phyloP scores from a whole-genome alignment of 352 stramenopile genomes.

The Phytophthora cactorum region DNA sequence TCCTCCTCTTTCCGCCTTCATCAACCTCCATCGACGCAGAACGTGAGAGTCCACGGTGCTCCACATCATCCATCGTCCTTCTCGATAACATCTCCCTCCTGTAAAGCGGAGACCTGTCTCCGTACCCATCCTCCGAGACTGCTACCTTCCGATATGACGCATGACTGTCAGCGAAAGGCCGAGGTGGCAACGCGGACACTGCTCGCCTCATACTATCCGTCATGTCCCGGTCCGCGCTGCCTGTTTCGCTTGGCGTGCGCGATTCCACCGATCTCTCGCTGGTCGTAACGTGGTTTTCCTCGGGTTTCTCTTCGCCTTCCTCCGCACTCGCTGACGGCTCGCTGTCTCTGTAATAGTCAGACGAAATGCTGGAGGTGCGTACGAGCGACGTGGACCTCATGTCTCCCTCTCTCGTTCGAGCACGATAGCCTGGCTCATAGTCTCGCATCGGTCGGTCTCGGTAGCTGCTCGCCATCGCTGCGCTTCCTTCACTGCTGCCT shows the following conservation, averaged over 20 bases:
- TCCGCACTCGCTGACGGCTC: slow-evolving; percentile 36
- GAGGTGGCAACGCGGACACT: slow-evolving; percentile 38
- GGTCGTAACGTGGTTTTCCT: slow-evolving; percentile 27
- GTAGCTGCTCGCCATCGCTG: slow-evolving; percentile 27
- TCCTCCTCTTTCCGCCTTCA: slow-evolving; percentile 7
- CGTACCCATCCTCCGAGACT: slow-evolving; percentile 18
- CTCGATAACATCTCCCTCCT: slow-evolving; percentile 16
- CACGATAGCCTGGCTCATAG: slow-evolving; percentile 31
- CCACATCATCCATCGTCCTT: slow-evolving; percentile 2
- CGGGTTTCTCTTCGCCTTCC: slow-evolving; percentile 53
- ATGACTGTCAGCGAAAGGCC: slow-evolving; percentile 36
- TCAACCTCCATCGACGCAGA: slow-evolving; percentile 17
- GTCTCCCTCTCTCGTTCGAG: slow-evolving; percentile 19
- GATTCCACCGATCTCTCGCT: slow-evolving; percentile 34
- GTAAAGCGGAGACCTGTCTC: slow-evolving; percentile 4
- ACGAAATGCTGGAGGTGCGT: slow-evolving; percentile 36
- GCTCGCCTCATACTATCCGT: slow-evolving; percentile 35
- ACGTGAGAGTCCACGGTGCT: slow-evolving; percentile 2
- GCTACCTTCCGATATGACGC: slow-evolving; percentile 32
- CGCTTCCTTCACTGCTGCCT: slow-evolving; percentile 34
- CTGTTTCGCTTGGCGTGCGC: slow-evolving; percentile 36
- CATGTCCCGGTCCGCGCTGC: slow-evolving; percentile 32
- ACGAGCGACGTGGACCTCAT: slow-evolving; percentile 33
- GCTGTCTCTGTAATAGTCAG: slow-evolving; percentile 37
- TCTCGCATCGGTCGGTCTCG: slow-evolving; percentile 48